Base-by-base conservation (phyloP, 2,329 filamentous ascomycete genomes). In the Clathrospora elynae region DNA sequence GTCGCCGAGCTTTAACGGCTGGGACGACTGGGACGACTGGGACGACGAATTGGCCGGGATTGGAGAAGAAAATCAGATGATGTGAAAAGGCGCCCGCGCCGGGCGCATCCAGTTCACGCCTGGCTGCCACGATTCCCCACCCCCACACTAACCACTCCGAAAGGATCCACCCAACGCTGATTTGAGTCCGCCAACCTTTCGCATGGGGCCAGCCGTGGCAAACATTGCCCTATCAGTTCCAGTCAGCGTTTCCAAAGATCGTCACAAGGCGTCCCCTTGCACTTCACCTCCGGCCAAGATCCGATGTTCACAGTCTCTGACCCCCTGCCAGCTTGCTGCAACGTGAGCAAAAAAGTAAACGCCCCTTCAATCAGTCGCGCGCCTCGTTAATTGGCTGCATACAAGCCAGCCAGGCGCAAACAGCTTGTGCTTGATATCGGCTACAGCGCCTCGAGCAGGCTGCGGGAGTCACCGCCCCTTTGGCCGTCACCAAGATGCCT, bases 91-190 rank as follows among this genome's bases (percentile, higher is more conserved):
- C 45, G 45, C 31, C 46, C 37, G 41, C 35, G 32, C 50, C 55
- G 47, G 42, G 47, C 44, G 42, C 46, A 42, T 42, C 43, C 45
- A 48, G 24, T 52, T 46, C 43, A 46, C 44, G 46, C 49, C 49
- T 22, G 52, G 33, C 44, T 49, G 41, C 48, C 46, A 52, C 49
- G 26, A 52, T 51, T 50, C 52, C 64, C 63, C 65, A 68, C 67
- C 67, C 66, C 67, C 66, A 69, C 67, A 65, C 67, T 67, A 66
- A 36, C 43, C 51, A 37, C 56, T 52, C 58, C 59, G 50, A 67
- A 58, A 57, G 49, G 51, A 40, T 49, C 56, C 63, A 60, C 53
- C n/a, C 60, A 66, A 64, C 61, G 56, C 63, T 61, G 50, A 31
- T 54, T 46, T 43, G 53, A 66, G 58, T 55, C 57, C 55, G 55